These are phyloP conservation scores for Monilinia aucupariae DNA, from an alignment of 2,329 filamentous ascomycete species.

Conservation along the genomic window DNA sequence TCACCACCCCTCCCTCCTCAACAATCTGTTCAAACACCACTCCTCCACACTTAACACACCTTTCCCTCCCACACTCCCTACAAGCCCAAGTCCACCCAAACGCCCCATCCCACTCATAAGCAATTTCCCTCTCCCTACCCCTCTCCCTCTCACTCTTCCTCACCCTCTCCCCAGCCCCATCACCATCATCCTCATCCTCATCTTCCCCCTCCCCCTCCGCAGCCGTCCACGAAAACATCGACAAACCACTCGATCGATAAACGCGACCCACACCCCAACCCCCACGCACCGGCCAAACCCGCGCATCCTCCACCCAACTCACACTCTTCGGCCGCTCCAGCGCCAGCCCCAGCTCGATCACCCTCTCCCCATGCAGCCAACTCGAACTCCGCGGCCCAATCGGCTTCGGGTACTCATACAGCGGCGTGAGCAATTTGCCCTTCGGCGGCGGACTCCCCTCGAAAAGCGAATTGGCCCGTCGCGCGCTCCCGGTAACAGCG, in stretches of 20 bases:
- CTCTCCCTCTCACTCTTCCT: background rate
- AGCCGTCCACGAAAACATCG: conserved; percentile 6
- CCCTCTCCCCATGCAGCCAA: background rate
- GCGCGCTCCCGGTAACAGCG: background rate
- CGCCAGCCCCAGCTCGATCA: background rate
- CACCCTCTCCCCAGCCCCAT: no score
- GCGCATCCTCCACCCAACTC: background rate
- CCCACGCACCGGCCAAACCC: background rate
- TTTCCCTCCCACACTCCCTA: conserved; percentile 1
- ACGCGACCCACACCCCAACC: background rate
- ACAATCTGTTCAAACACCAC: conserved; percentile 8
- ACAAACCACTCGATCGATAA: background rate
- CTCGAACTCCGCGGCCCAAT: conserved; percentile 7
- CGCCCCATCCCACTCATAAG: conserved; percentile 14
- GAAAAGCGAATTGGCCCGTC: background rate
- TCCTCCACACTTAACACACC: conserved; percentile 1
- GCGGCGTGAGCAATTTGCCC: background rate
- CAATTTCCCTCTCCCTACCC: conserved; percentile 6
- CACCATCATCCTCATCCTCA: no score
- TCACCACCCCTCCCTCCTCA: background rate
- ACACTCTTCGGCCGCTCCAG: background rate
- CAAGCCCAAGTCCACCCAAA: conserved; percentile 8
- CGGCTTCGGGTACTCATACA: conserved; percentile 5
- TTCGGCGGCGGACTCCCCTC: background rate
- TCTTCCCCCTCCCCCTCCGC: background rate